Percentiles rank a stretch among this genome's conserved stretches.
Evolutionary conservation across 2,329 filamentous ascomycete genomes (phyloP).

Genomic region (Colletotrichum noveboracense): DNA sequence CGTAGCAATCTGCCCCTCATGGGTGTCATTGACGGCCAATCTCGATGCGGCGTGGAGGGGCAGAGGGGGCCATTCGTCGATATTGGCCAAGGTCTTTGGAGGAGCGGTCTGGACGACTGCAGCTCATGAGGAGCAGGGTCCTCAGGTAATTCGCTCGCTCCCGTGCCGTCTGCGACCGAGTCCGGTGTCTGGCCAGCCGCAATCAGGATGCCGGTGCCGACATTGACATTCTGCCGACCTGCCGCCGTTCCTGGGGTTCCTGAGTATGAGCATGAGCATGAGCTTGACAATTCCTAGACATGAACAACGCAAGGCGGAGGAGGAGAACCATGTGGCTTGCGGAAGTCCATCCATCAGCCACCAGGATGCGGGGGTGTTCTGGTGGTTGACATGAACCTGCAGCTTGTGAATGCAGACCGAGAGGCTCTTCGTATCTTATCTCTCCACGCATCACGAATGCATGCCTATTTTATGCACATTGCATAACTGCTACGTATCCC

Average conservation of each 20-base stretch:
- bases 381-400: not conserved
- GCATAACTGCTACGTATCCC: not conserved
- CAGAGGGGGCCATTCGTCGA: not conserved
- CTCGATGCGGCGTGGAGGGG: not conserved
- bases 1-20: conserved; percentile 3
- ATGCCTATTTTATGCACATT: not conserved
- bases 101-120: conserved; percentile 16
- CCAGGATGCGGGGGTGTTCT: not conserved
- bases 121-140: not conserved
- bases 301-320: not conserved
- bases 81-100: not conserved
- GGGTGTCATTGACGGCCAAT: not conserved
- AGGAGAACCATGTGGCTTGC: not conserved
- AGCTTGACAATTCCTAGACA: not conserved
- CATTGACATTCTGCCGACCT: not conserved
- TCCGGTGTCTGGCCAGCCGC: not conserved
- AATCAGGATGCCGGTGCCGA: not conserved
- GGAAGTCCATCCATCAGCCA: not conserved
- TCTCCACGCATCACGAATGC: not conserved
- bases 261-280: not conserved
- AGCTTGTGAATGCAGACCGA: not conserved
- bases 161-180: not conserved
- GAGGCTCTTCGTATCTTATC: not conserved
- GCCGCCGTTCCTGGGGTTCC: not conserved
- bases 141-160: not conserved